Evolutionary conservation across 768 basidiomycete species (phyloP), one percentile per base, ranked within the genome.

Genomic region (Collybia sp.): DNA sequence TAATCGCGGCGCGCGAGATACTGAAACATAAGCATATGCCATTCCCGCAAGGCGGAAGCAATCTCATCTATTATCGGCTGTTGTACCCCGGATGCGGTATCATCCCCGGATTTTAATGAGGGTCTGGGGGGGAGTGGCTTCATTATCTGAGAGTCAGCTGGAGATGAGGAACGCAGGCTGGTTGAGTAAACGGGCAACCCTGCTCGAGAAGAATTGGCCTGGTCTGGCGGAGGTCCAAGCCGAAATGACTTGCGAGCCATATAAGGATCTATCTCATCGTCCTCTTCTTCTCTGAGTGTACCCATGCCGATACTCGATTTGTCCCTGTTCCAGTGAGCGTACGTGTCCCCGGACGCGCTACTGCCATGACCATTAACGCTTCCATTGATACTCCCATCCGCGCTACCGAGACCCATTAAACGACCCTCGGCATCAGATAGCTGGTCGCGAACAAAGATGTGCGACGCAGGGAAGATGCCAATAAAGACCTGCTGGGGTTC

Each of bases 21-120:
- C 51, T 85, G 85, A 59, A 92, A 93, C 77, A 97, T 86, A 43
- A 93, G 71, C 31, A 80, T 79, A 58, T 95, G 88, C 93, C 94
- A 98, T 78, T 98, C 95, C 33, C 95, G 83, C 37, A 98, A 69
- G 0, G 95, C 94, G 6, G 92, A 95, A 0, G 95, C 91, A 53
- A 98, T 95, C 70, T 98, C 95, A 66, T 98, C 95, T 42, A 98
- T 82, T 59, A 98, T 85, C 9, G 95, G 95, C 58, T 96, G 93
- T 2, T 64, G 69, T 16, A 75, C 72, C 9, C 95, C 95, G 0
- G 86, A 84, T 3, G 79, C 75, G 2, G 95, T 98, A 55, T 97
- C 94, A 60, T 96, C 95, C 32, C 91, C 92, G 9, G 92, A 90
- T 52, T 93, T 94, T 40, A 97, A 77, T n/a, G 88, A 90, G 5